A percentile compares a stretch with the other conserved stretches of the same genome.
These are phyloP conservation scores for Floccularia luteovirens DNA, from an alignment of 768 basidiomycete genomes.

Conservation along the genomic window DNA sequence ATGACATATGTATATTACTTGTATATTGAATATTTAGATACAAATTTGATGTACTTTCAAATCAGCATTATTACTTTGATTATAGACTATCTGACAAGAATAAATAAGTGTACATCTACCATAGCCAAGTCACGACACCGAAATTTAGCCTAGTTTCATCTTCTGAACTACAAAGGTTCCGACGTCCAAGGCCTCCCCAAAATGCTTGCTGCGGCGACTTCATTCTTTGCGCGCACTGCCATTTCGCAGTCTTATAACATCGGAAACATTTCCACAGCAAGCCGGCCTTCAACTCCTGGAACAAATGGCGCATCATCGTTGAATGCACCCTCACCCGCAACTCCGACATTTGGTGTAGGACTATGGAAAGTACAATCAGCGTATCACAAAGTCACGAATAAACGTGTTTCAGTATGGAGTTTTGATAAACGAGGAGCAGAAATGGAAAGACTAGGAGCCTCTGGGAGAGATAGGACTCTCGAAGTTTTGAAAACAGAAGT, in stretches of 20 bases:
- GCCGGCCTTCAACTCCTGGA: constrained; percentile 44
- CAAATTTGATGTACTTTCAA: no score
- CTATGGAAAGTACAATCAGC: constrained; percentile 87
- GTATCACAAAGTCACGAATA: constrained; percentile 81
- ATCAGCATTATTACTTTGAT: no score
- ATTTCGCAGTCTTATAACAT: constrained; percentile 79
- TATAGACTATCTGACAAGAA: no score
- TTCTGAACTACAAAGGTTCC: no score
- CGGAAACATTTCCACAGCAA: constrained; percentile 29
- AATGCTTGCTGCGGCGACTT: constrained; percentile 79
- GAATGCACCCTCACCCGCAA: constrained; percentile 29
- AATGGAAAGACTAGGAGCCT: constrained; percentile 57
- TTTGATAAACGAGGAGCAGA: constrained; percentile 80
- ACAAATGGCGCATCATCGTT: constrained; percentile 14
- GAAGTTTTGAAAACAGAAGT: constrained; percentile 93
- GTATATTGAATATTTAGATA: no score
- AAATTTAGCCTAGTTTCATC: no score
- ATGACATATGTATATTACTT: neutral
- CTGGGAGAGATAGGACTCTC: constrained; percentile 65
- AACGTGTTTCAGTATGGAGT: constrained; percentile 89
- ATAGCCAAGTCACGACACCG: no score
- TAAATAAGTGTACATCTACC: no score
- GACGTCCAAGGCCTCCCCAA: no score
- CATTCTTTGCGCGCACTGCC: constrained; percentile 74
- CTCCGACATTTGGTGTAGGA: constrained; percentile 64